Evolutionary conservation across 805 yeast species (phyloP).

Genomic region (Metschnikowia peoriensis): DNA sequence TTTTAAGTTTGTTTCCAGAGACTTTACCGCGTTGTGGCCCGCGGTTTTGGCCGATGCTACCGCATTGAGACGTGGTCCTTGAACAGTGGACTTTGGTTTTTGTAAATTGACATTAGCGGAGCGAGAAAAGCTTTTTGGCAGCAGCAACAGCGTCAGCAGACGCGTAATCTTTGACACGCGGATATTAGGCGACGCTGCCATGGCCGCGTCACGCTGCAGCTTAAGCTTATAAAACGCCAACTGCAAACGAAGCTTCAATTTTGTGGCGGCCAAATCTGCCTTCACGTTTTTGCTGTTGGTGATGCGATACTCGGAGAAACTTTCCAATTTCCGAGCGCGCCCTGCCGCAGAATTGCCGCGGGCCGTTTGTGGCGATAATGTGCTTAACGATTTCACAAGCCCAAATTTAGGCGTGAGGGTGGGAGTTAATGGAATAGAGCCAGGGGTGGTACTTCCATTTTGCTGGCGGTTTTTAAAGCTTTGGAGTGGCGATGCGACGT

Average conservation of each 20-base stretch:
- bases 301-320: constrained; percentile 29
- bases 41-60: constrained; percentile 20
- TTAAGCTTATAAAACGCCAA: constrained; percentile 42
- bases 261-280: constrained; percentile 43
- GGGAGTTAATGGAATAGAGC: constrained; percentile 18
- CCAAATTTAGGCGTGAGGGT: constrained; percentile 16
- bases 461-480: constrained; percentile 12
- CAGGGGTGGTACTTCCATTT: neutral
- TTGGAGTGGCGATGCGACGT: constrained; percentile 21
- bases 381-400: constrained; percentile 17
- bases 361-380: constrained; percentile 10
- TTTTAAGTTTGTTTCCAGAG: constrained; percentile 23
- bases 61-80: constrained; percentile 13
- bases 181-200: constrained; percentile 16
- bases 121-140: constrained; percentile 6
- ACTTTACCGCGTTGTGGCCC: too few species aligned
- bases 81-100: constrained; percentile 5
- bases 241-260: constrained; percentile 42
- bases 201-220: constrained; percentile 15
- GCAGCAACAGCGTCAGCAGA: constrained; percentile 4
- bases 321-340: constrained; percentile 15
- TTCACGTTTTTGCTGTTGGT: constrained; percentile 24
- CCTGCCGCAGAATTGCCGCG: neutral
- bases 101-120: constrained; percentile 19
- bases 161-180: constrained; percentile 11